A percentile compares a stretch with the other conserved stretches of the same genome.
Conservation (phyloP, 495 filamentous ascomycete genomes). For the Podospora sp. region DNA sequence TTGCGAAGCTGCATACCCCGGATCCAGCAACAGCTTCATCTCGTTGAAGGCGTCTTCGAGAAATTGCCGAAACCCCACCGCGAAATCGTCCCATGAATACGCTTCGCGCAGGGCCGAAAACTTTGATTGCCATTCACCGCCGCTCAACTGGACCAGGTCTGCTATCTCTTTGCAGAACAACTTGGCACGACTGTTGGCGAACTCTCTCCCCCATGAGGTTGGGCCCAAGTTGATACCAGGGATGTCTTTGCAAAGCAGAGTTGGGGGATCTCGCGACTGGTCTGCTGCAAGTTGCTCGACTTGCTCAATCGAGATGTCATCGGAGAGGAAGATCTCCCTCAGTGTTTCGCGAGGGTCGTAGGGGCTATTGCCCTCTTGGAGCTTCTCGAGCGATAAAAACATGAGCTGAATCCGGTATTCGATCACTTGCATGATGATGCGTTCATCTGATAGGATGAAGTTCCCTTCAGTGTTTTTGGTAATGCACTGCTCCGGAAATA, state of each 20-base stretch:
- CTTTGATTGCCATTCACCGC: conserved; percentile 16
- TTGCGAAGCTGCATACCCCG: not conserved
- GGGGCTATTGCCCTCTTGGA: not conserved
- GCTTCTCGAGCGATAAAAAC: conserved; percentile 18
- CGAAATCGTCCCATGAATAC: not conserved
- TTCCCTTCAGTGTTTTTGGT: not conserved
- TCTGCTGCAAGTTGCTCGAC: no score
- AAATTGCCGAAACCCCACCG: not conserved
- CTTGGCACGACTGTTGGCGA: no score
- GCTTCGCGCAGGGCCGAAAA: not conserved
- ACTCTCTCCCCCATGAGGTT: conserved; percentile 16
- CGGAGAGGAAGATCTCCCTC: conserved; percentile 23
- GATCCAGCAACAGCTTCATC: not conserved
- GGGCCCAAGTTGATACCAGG: no score
- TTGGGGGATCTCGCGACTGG: no score
- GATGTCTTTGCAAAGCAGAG: no score
- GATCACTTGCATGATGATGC: conserved; percentile 20
- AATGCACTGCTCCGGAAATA: conserved; percentile 24
- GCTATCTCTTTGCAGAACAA: no score
- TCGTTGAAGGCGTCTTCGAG: not conserved
- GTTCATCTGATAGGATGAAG: conserved; percentile 1
- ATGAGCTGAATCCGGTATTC: conserved; percentile 34
- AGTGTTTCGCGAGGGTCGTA: conserved; percentile 20
- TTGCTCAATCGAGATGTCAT: not conserved
- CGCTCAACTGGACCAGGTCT: conserved; percentile 24